phyloP scores from a whole-genome alignment of 345 rosid genomes.

The Hypericum perforatum region DNA sequence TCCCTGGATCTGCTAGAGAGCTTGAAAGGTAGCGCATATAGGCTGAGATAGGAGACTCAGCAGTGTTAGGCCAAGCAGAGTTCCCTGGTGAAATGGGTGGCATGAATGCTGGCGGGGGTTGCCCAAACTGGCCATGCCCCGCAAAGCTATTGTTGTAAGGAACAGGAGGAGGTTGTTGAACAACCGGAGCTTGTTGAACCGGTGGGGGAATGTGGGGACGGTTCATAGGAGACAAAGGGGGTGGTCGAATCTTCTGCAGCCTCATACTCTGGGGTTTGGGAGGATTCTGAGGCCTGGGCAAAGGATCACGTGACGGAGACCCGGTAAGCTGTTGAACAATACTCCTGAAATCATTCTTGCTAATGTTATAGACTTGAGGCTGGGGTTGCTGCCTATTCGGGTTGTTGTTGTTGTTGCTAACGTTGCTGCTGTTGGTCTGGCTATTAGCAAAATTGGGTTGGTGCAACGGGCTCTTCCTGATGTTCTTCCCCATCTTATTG shows the following conservation, averaged over 20 bases:
- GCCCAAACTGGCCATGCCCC: constrained; percentile 33
- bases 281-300: constrained; percentile 69
- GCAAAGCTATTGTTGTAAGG: constrained; percentile 13
- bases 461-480: constrained; percentile 79
- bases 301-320: constrained; percentile 47
- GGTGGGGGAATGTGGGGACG: constrained; percentile 41
- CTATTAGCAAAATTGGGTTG: constrained; percentile 24
- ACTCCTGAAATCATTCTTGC: constrained; percentile 80
- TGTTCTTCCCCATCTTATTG: constrained; percentile 73
- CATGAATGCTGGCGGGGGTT: constrained; percentile 29
- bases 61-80: constrained; percentile 37
- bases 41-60: constrained; percentile 75
- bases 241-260: constrained; percentile 78
- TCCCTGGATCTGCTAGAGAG: constrained; percentile 38
- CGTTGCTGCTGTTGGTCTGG: too few species aligned
- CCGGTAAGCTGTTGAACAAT: constrained; percentile 91
- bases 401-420: constrained; percentile 13
- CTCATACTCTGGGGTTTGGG: constrained; percentile 69
- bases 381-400: constrained; percentile 66
- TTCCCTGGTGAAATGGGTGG: constrained; percentile 33
- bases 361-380: constrained; percentile 84
- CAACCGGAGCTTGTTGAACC: constrained; percentile 20
- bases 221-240: constrained; percentile 59
- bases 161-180: constrained; percentile 12
- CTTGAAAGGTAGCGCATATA: constrained; percentile 80